Conservation (phyloP, 306 rosid species). For the Abrus precatorius region DNA sequence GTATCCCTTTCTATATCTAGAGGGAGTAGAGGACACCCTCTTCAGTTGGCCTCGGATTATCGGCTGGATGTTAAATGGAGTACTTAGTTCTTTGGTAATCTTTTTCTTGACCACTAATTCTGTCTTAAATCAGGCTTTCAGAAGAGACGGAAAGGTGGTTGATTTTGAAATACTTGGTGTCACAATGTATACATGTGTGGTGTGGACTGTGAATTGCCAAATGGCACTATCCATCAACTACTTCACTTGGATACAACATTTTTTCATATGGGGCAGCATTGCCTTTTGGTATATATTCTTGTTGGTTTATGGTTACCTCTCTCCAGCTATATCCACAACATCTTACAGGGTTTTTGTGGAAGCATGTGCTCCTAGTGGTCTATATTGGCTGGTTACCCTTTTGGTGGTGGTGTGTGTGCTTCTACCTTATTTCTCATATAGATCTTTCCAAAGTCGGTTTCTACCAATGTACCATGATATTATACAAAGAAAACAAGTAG, state of each 20-base stretch:
- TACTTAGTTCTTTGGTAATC: slow-evolving; percentile 73
- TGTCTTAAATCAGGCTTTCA: slow-evolving; percentile 68
- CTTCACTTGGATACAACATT: slow-evolving; percentile 96
- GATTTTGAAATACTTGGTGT: slow-evolving; percentile 79
- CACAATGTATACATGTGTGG: slow-evolving; percentile 77
- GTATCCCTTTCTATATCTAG: slow-evolving; percentile 76
- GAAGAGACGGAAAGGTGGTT: slow-evolving; percentile 71
- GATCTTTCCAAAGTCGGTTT: slow-evolving; percentile 84
- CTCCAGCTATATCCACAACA: slow-evolving; percentile 71
- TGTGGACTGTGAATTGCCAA: slow-evolving; percentile 93
- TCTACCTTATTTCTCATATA: slow-evolving; percentile 73
- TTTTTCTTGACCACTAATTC: slow-evolving; percentile 75
- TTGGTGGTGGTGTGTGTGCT: slow-evolving; percentile 69
- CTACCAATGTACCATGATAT: slow-evolving; percentile 82
- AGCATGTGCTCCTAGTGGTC: slow-evolving; percentile 76
- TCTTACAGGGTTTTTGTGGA: slow-evolving; percentile 83
- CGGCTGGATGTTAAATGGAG: slow-evolving; percentile 87
- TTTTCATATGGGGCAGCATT: slow-evolving; percentile 90
- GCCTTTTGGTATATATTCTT: slow-evolving; percentile 78
- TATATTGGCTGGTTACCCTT: slow-evolving; percentile 78
- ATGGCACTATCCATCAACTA: slow-evolving; percentile 88
- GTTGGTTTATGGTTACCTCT: slow-evolving; percentile 67
- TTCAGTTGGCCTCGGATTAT: slow-evolving; percentile 85
- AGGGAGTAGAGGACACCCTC: slow-evolving; percentile 80
- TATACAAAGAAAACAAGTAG: slow-evolving; percentile 65